These are phyloP conservation scores for Luvunga scandens DNA, from an alignment of 345 rosid genomes.

Conservation along the genomic window DNA sequence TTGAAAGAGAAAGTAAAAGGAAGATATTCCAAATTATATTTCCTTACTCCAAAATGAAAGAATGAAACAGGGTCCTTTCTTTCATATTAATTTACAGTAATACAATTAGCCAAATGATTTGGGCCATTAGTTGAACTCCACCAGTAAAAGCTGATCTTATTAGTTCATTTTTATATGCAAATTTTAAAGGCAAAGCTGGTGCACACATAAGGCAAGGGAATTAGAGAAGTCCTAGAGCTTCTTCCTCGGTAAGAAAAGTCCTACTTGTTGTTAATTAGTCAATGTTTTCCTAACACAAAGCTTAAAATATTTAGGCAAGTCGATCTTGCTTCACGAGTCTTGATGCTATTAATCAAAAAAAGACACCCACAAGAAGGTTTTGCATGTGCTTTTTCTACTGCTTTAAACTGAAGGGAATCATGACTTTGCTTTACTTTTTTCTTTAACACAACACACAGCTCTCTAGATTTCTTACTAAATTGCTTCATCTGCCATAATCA, in stretches of 20 bases:
- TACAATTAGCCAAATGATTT: no score
- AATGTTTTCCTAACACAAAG: background rate
- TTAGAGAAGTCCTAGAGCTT: background rate
- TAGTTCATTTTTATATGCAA: no score
- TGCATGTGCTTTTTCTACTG: conserved; percentile 39
- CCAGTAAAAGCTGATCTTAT: no score
- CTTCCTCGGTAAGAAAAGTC: background rate
- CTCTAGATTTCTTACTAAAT: conserved; percentile 24
- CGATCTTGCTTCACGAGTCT: conserved; percentile 7
- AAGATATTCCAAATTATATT: background rate
- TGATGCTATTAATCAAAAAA: conserved; percentile 13
- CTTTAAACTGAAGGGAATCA: conserved; percentile 40
- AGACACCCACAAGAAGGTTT: conserved; percentile 29
- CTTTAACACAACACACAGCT: conserved; percentile 12
- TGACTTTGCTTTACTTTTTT: conserved; percentile 33
- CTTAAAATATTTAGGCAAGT: background rate
- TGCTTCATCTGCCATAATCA: conserved; percentile 5
- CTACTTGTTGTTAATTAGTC: background rate
- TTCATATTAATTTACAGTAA: background rate
- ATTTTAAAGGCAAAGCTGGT: no score
- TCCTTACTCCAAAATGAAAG: background rate
- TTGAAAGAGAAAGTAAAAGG: background rate
- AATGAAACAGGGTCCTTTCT: background rate
- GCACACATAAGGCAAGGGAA: no score
- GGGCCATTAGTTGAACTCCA: no score